These are phyloP conservation scores for Sutorius australiensis DNA, from an alignment of 768 basidiomycete genomes.

Conservation along the genomic window DNA sequence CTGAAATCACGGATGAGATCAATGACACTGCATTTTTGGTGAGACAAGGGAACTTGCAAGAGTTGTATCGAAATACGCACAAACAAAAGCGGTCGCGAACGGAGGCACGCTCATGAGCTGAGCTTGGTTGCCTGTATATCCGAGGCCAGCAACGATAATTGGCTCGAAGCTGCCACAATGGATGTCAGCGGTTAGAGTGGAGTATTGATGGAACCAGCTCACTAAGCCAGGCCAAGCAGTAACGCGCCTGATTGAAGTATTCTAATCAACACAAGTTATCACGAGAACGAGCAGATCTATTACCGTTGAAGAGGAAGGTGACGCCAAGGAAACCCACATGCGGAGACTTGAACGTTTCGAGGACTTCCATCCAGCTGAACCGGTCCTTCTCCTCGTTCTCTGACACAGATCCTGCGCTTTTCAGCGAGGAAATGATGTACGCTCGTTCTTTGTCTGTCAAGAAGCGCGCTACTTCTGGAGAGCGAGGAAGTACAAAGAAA, in stretches of 20 bases:
- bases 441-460: conserved; percentile 47
- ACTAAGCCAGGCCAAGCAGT: conserved; percentile 22
- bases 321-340: conserved; percentile 53
- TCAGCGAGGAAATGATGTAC: conserved; percentile 36
- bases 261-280: background rate
- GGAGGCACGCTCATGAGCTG: conserved; percentile 58
- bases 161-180: conserved; percentile 56
- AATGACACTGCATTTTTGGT: conserved; percentile 30
- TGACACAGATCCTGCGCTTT: conserved; percentile 30
- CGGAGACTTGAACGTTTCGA: conserved; percentile 43
- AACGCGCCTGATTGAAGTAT: conserved; percentile 13
- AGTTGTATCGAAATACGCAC: conserved; percentile 29
- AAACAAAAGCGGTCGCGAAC: conserved; percentile 44
- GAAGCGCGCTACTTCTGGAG: conserved; percentile 46
- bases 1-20: conserved; percentile 46
- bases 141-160: conserved; percentile 62
- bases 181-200: conserved; percentile 36
- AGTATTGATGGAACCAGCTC: background rate
- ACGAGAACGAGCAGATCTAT: conserved; percentile 6
- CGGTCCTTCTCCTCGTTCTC: conserved; percentile 40
- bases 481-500: conserved; percentile 47
- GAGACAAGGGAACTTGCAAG: background rate
- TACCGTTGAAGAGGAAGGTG: conserved; percentile 52
- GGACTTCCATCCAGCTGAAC: conserved; percentile 59
- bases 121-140: conserved; percentile 48